Base-by-base conservation (phyloP, 768 basidiomycete species). In the Leccinum variicolor region DNA sequence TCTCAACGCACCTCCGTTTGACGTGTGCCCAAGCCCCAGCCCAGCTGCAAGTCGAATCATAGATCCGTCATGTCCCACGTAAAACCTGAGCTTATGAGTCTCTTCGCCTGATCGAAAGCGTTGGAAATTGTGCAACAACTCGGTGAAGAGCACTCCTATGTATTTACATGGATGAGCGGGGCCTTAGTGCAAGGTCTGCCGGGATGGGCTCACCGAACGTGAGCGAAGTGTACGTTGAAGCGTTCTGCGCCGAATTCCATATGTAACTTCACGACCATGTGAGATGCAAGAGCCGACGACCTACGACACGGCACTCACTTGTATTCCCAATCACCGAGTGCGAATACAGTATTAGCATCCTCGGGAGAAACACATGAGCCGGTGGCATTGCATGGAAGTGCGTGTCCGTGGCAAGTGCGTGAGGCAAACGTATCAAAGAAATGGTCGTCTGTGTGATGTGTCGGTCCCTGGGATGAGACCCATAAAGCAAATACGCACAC, bases 311-410 rank as follows among this genome's bases (percentile, higher is more conserved):
- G 19, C 4, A 56, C 58, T 68, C 71, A 86, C 56, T 74, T 80
- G 58, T 85, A 84, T 66, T 85, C 84, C 81, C 82, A 85, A 57
- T 82, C 81, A 0, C 83, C 84, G 5, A 84, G 74, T 19, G 81
- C 76, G 61, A 79, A 85, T 3, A 84, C 82, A 0, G 75, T 76
- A 55, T 80, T 63, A 11, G 83, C 82, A 50, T 81, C 79, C 26
- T 69, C 71, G 23, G 72, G 69, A 2, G 75, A 70, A 25, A 82
- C 73, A 57, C 80, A 81, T 0, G 64, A 64, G 4, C 77, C 76
- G 4, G 66, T 71, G 10, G 67, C 55, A 55, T 80, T 81, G 57
- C 80, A 81, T 0, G 80, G 80, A 14, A 81, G 66, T 2, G 66
- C 31, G 15, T 66, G 66, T 2, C 74, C 75, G 54, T 78, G 65